Evolutionary conservation across 2,329 filamentous ascomycete genomes (phyloP).

Genomic region (Xylaria arbuscula): DNA sequence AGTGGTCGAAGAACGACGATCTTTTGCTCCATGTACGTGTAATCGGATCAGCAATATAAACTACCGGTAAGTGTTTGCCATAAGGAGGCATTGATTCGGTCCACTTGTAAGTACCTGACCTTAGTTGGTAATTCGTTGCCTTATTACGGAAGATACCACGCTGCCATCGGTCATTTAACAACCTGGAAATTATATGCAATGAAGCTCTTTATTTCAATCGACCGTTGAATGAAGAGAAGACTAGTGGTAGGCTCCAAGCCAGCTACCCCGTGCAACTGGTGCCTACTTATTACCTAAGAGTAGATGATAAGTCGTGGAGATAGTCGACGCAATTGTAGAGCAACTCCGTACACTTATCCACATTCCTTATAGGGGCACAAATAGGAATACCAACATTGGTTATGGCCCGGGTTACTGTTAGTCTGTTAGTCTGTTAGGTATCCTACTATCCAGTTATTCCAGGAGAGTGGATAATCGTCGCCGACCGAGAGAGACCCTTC

Average conservation of each 20-base stretch:
- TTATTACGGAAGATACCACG: background rate
- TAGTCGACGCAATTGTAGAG: background rate
- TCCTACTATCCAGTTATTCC: background rate
- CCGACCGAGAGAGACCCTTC: background rate
- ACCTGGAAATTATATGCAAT: background rate
- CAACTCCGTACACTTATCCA: background rate
- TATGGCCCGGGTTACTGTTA: background rate
- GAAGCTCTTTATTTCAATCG: background rate
- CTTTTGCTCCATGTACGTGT: background rate
- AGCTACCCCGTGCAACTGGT: background rate
- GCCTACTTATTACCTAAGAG: background rate
- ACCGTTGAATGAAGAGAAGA: background rate
- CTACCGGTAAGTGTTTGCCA: background rate
- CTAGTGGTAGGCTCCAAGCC: background rate
- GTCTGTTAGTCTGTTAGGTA: background rate
- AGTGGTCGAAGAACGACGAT: constrained; percentile 8
- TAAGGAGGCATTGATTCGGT: background rate
- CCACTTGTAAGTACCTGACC: background rate
- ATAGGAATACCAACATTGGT: background rate
- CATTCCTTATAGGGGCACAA: background rate
- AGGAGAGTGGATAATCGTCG: background rate
- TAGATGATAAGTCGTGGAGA: background rate
- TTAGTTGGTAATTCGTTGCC: background rate
- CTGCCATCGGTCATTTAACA: background rate
- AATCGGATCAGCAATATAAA: background rate